phyloP scores from a whole-genome alignment of 1,284 basidiomycete genomes.

The Ustilago tritici region DNA sequence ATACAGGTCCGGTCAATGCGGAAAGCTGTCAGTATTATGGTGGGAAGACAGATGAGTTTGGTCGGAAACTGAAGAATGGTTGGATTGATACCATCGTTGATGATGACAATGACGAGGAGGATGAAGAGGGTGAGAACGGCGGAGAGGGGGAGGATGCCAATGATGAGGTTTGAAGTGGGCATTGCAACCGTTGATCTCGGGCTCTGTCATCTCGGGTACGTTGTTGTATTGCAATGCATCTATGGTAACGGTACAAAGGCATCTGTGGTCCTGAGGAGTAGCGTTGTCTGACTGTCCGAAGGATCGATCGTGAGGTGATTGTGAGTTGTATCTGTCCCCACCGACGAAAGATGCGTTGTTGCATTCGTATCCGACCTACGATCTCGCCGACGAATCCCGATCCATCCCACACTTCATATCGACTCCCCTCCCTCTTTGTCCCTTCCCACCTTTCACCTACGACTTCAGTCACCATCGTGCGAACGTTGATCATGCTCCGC shows the following conservation, averaged over 20 bases:
- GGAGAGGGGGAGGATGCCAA: slow-evolving; percentile 11
- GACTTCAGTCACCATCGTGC: background rate
- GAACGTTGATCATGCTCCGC: background rate
- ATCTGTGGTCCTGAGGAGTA: background rate
- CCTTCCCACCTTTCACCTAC: background rate
- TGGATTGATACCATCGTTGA: slow-evolving; percentile 46
- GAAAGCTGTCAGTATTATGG: slow-evolving; percentile 60
- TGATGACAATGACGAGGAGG: slow-evolving; percentile 38
- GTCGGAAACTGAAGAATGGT: slow-evolving; percentile 39
- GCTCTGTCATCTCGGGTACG: background rate
- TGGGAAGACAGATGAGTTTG: slow-evolving; percentile 45
- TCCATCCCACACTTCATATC: background rate
- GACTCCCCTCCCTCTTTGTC: background rate
- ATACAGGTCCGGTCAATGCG: slow-evolving; percentile 62
- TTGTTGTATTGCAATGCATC: background rate
- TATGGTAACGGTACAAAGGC: background rate
- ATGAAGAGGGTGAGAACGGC: slow-evolving; percentile 14
- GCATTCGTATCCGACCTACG: background rate
- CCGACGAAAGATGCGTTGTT: background rate
- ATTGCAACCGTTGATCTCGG: background rate
- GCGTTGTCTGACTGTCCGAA: background rate
- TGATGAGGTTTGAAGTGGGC: background rate
- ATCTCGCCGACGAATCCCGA: slow-evolving; percentile 1
- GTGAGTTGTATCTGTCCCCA: background rate
- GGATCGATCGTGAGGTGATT: background rate